Evolutionary conservation across 768 basidiomycete species (phyloP), one percentile per base, ranked within the genome.

Genomic region (Dioszegia aurantiaca): DNA sequence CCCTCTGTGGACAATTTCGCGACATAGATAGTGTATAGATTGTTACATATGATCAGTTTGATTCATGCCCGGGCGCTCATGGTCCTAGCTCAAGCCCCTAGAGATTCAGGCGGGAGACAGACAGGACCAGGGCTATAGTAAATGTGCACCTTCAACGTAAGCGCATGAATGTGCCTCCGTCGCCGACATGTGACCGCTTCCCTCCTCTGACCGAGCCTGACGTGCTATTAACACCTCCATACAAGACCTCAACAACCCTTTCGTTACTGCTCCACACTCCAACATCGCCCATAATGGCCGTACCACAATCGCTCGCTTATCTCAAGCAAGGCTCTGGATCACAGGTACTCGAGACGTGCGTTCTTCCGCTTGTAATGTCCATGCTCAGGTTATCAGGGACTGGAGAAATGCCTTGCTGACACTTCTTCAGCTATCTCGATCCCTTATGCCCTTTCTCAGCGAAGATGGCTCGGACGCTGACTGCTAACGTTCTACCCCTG

Each of bases 331-430:
- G 72, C 33, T 61, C 51, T 30, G 72, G 72, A 4, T 31, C 58
- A 6, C 68, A 74, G 39, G 56, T 60, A 17, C 63, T 74, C 40
- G 72, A 74, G 44, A 58, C 72, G 72, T 73, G 40, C 45, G 72
- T 67, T n/a, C n/a, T n/a, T n/a, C 21, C 26, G 19, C 26, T 30
- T 12, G 27, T 4, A 9, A 11, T 9, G 26, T 21, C 21, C 44
- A 4, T n/a, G n/a, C n/a, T n/a, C n/a, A n/a, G n/a, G n/a, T n/a
- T n/a, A n/a, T n/a, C n/a, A n/a, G 9, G 9, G 9, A 10, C 43
- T 16, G 9, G 16, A 10, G 6, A 6, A 12, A 14, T 30, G n/a
- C 37, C 46, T 1, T 26, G 6, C 48, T 49, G 27, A 39, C 41
- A 9, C 4, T 27, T 28, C 39, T 42, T 10, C 54, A 73, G 72